Percentiles rank a stretch among this genome's conserved stretches.
Evolutionary conservation across 306 rosid genomes (phyloP).

Genomic region (Boehmeria nivea): DNA sequence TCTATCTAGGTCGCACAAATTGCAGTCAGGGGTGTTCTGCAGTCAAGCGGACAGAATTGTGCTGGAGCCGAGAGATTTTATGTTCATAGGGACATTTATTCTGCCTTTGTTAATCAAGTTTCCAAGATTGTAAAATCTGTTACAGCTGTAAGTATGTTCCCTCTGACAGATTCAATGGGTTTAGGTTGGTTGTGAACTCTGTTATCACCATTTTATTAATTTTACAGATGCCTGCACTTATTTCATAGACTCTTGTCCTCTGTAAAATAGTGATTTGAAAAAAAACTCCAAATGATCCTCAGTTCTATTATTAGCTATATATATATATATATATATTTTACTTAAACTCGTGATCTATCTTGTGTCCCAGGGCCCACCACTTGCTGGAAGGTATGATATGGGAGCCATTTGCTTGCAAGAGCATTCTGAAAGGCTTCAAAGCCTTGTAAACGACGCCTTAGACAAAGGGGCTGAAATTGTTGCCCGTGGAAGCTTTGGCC

Average conservation of each 20-base stretch:
- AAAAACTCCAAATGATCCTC: no score
- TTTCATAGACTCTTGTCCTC: no score
- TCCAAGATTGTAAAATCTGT: constrained; percentile 74
- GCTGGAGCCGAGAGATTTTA: constrained; percentile 98
- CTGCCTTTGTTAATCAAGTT: constrained; percentile 69
- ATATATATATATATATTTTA: no score
- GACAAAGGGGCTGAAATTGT: constrained; percentile 85
- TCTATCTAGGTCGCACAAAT: constrained; percentile 73
- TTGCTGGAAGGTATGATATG: constrained; percentile 81
- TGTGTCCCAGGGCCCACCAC: constrained; percentile 81
- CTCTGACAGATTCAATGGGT: no score
- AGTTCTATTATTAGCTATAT: no score
- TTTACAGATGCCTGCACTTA: no score
- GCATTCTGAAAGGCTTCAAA: constrained; percentile 90
- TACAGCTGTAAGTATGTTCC: constrained; percentile 69
- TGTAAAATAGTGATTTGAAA: no score
- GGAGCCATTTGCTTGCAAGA: constrained; percentile 93
- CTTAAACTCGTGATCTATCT: constrained; percentile 7
- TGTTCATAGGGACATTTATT: constrained; percentile 68
- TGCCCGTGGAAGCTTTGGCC: constrained; percentile 88
- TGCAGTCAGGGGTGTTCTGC: constrained; percentile 89
- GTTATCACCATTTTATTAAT: no score
- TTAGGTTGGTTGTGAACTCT: no score
- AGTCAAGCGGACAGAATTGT: constrained; percentile 96
- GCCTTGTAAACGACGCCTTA: constrained; percentile 76